Evolutionary conservation across 2,329 filamentous ascomycete species (phyloP).

Genomic region (Salinomyces thailandicus): DNA sequence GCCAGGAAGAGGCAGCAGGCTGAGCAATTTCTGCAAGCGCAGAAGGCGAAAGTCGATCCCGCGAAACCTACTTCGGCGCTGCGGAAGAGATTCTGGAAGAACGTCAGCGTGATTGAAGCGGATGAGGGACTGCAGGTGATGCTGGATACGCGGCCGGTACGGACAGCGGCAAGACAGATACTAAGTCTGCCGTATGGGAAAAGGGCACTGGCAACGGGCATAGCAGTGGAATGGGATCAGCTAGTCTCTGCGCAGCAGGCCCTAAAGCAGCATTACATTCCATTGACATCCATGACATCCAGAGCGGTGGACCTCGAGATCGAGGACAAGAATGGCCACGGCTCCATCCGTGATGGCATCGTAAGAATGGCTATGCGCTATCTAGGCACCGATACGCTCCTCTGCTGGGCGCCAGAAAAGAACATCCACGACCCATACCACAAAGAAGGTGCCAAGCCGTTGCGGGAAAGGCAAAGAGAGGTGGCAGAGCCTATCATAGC

Average conservation of each 20-base stretch:
- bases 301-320: constrained; percentile 70
- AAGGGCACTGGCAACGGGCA: constrained; percentile 67
- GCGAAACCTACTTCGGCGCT: constrained; percentile 41
- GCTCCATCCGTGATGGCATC: constrained; percentile 50
- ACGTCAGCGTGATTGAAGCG: constrained; percentile 60
- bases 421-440: constrained; percentile 40
- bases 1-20: constrained; percentile 42
- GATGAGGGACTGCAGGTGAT: constrained; percentile 54
- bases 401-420: constrained; percentile 71
- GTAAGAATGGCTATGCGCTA: constrained; percentile 66
- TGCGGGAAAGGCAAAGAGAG: constrained; percentile 63
- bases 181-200: constrained; percentile 66
- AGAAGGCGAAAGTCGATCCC: constrained; percentile 32
- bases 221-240: constrained; percentile 89
- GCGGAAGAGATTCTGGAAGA: constrained; percentile 77
- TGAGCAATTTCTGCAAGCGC: constrained; percentile 37
- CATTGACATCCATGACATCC: constrained; percentile 73
- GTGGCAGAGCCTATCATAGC: constrained; percentile 60
- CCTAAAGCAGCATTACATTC: constrained; percentile 75
- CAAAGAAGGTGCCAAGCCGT: constrained; percentile 34
- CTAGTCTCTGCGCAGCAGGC: constrained; percentile 74
- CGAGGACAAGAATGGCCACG: constrained; percentile 48
- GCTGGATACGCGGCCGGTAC: constrained; percentile 69
- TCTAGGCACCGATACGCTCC: constrained; percentile 79
- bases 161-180: constrained; percentile 61